Evolutionary conservation across 1,284 basidiomycete genomes (phyloP).

Genomic region (Cutaneotrichosporon sp.): DNA sequence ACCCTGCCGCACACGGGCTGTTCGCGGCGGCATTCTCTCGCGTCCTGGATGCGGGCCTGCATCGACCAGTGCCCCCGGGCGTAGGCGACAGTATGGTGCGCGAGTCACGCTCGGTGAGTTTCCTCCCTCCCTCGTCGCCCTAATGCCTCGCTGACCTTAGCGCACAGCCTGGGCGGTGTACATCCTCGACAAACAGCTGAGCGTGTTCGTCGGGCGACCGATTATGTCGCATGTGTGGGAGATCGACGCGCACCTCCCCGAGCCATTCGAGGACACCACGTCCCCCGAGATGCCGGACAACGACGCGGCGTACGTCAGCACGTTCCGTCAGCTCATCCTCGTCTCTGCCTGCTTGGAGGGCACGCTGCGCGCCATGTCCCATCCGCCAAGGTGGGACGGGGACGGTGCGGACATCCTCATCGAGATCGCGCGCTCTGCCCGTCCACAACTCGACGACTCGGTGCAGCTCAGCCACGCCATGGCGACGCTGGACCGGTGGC

Average conservation of each 20-base stretch:
- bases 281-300: neutral
- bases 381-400: conserved; percentile 4
- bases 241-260: conserved; percentile 17
- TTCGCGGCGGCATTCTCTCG: conserved; percentile 15
- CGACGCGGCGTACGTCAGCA: conserved; percentile 10
- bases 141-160: conserved; percentile 3
- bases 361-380: conserved; percentile 15
- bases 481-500: conserved; percentile 10
- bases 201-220: conserved; percentile 16
- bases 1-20: conserved; percentile 19
- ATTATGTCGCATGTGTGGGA: conserved; percentile 16
- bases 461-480: conserved; percentile 3
- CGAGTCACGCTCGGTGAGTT: conserved; percentile 7
- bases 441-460: conserved; percentile 8
- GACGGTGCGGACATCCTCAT: conserved; percentile 9
- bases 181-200: conserved; percentile 19
- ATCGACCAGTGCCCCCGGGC: conserved; percentile 3
- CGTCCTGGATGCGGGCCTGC: conserved; percentile 12
- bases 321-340: conserved; percentile 13
- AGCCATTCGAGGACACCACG: conserved; percentile 10
- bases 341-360: conserved; percentile 9
- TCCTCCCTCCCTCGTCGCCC: no score
- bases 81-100: conserved; percentile 8
- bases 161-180: conserved; percentile 16
- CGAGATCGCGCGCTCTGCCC: neutral